Conservation (phyloP, 192 early-diverging fungal genomes). For the Ramicandelaber brevisporus region DNA sequence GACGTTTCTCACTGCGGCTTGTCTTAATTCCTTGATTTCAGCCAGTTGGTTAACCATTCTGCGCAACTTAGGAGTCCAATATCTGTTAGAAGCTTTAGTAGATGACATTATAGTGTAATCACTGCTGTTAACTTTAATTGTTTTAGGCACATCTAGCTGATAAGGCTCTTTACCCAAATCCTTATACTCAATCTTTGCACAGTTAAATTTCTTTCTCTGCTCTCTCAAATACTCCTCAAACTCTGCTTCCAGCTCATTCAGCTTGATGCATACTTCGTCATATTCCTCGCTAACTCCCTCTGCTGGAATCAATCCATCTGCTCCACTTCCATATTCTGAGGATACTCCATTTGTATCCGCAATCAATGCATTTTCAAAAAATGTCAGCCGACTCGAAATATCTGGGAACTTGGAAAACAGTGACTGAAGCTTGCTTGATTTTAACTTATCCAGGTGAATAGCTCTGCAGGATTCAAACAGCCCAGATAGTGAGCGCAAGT, state of each 20-base stretch:
- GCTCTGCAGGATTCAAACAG: no score
- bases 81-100: conserved; percentile 61
- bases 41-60: conserved; percentile 38
- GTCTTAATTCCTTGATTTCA: conserved; percentile 59
- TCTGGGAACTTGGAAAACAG: conserved; percentile 21
- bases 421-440: conserved; percentile 5
- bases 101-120: conserved; percentile 52
- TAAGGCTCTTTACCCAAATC: conserved; percentile 90
- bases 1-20: conserved; percentile 46
- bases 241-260: conserved; percentile 32
- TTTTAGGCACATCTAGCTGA: conserved; percentile 69
- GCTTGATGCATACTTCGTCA: conserved; percentile 29
- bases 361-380: conserved; percentile 37
- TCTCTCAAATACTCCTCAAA: conserved; percentile 43
- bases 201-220: conserved; percentile 31
- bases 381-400: conserved; percentile 36
- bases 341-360: conserved; percentile 28
- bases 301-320: conserved; percentile 33
- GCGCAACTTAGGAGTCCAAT: conserved; percentile 46
- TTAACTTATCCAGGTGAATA: no score
- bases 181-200: conserved; percentile 45
- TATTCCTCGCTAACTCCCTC: conserved; percentile 53
- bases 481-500: no score
- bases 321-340: no score
- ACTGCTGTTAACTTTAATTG: conserved; percentile 41